Percentiles rank a stretch among this genome's conserved stretches.
phyloP scores from a whole-genome alignment of 164 flowering plant species.

The Chimonanthus salicifolius region DNA sequence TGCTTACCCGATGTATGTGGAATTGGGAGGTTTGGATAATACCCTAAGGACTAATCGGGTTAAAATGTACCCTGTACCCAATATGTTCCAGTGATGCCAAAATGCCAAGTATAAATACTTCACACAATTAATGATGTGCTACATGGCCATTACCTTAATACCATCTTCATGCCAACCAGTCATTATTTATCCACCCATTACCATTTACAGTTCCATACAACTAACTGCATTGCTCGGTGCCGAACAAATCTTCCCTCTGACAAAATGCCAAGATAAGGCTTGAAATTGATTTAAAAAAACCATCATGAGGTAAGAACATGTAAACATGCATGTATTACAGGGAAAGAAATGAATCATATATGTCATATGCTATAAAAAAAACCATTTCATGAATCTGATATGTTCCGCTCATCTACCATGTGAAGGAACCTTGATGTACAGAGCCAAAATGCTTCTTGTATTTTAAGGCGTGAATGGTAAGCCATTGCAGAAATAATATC shows the following conservation, averaged over 20 bases:
- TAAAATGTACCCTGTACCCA: too few species aligned
- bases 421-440: conserved; percentile 64
- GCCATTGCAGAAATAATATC: conserved; percentile 53
- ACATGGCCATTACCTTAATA: too few species aligned
- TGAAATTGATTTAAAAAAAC: too few species aligned
- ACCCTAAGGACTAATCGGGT: too few species aligned
- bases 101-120: too few species aligned
- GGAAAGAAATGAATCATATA: neutral
- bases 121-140: too few species aligned
- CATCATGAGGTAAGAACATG: neutral
- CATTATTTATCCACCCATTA: too few species aligned
- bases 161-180: too few species aligned
- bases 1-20: too few species aligned
- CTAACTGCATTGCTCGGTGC: neutral
- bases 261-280: neutral
- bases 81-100: too few species aligned
- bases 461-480: conserved; percentile 34
- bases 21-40: too few species aligned
- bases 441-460: conserved; percentile 58
- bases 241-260: neutral
- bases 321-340: neutral
- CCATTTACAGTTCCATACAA: neutral
- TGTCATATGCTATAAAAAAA: neutral
- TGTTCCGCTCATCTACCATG: conserved; percentile 18
- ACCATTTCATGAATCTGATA: conserved; percentile 2